Conservation (phyloP, 768 basidiomycete genomes). For the Amylocystis lapponica region DNA sequence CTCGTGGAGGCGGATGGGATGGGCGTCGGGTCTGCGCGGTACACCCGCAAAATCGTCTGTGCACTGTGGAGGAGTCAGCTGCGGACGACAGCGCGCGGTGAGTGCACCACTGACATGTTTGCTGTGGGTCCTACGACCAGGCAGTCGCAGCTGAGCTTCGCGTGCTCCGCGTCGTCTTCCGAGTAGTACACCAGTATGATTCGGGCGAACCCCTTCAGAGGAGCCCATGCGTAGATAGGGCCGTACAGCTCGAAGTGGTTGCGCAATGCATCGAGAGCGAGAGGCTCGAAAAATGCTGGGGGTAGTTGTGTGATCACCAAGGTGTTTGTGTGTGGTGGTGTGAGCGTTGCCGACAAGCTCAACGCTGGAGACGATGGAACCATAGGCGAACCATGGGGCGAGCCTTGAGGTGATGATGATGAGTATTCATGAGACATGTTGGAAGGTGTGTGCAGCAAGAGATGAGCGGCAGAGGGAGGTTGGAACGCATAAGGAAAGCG, state of each 20-base stretch:
- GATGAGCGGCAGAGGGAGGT: too few species aligned
- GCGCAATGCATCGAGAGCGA: constrained; percentile 58
- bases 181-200: constrained; percentile 75
- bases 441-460: too few species aligned
- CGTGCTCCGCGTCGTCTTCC: constrained; percentile 59
- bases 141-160: constrained; percentile 61
- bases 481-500: too few species aligned
- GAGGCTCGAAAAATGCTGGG: constrained; percentile 67
- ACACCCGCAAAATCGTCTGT: constrained; percentile 55
- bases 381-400: too few species aligned
- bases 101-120: constrained; percentile 39
- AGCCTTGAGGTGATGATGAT: too few species aligned
- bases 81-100: not conserved
- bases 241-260: constrained; percentile 76
- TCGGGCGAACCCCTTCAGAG: constrained; percentile 73
- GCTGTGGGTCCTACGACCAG: constrained; percentile 49
- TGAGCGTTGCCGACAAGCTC: constrained; percentile 12
- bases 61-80: constrained; percentile 29
- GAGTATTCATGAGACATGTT: too few species aligned
- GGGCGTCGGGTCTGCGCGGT: constrained; percentile 68
- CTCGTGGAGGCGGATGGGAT: constrained; percentile 32
- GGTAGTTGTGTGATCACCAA: constrained; percentile 78
- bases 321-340: constrained; percentile 63
- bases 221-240: constrained; percentile 85
- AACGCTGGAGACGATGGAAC: constrained; percentile 6